Evolutionary conservation across 2,329 filamentous ascomycete species (phyloP).

Genomic region (Aspergillus pseudoviridinutans): DNA sequence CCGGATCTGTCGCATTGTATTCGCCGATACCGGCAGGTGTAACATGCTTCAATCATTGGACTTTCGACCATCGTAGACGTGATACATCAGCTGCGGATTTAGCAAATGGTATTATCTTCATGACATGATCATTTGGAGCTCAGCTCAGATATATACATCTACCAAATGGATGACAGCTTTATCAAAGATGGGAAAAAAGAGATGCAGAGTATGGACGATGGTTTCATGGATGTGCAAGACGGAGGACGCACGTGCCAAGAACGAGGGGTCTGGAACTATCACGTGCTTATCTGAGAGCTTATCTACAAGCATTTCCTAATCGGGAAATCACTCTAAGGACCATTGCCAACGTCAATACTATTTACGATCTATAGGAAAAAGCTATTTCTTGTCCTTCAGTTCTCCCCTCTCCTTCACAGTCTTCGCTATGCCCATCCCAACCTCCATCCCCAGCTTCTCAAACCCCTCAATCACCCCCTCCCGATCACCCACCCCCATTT

Average conservation of each 20-base stretch:
- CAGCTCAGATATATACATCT: too few relatives aligned
- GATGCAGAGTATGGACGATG: too few relatives aligned
- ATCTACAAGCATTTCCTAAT: background rate
- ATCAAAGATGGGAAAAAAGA: too few relatives aligned
- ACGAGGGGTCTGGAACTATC: background rate
- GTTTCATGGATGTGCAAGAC: too few relatives aligned
- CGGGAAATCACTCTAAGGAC: background rate
- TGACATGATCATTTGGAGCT: too few relatives aligned
- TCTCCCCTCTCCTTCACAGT: constrained; percentile 31
- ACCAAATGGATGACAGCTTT: too few relatives aligned
- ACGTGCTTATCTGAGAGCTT: background rate
- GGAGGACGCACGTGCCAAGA: background rate
- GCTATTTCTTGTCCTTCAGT: constrained; percentile 13
- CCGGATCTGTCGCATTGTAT: constrained; percentile 27
- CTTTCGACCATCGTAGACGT: background rate
- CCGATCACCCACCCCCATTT: constrained; percentile 50
- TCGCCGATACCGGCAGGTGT: constrained; percentile 29
- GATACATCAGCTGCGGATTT: background rate
- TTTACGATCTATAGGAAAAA: too few relatives aligned
- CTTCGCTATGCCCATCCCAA: constrained; percentile 31
- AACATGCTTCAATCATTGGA: constrained; percentile 14
- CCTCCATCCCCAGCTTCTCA: constrained; percentile 38
- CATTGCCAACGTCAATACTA: background rate
- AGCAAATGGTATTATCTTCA: too few relatives aligned
- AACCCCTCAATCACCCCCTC: constrained; percentile 59